A percentile compares a stretch with the other conserved stretches of the same genome.
These are phyloP conservation scores for Cytospora piceae DNA, from an alignment of 2,329 filamentous ascomycete species.

Conservation along the genomic window DNA sequence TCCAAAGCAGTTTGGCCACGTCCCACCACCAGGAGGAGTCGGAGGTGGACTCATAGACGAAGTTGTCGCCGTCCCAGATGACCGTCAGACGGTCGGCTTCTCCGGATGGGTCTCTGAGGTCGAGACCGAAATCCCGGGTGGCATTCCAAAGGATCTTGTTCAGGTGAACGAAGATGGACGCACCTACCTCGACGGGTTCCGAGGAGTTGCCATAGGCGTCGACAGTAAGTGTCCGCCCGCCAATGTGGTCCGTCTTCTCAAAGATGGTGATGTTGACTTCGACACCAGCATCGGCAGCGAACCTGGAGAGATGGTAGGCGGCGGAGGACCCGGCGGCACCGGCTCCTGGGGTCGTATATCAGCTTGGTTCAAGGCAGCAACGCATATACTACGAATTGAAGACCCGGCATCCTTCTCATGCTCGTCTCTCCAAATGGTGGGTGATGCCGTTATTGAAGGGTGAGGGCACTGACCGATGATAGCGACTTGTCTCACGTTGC, in stretches of 20 bases:
- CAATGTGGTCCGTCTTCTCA: slow-evolving; percentile 76
- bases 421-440: not conserved
- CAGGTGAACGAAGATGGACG: slow-evolving; percentile 84
- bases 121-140: slow-evolving; percentile 71
- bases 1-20: slow-evolving; percentile 77
- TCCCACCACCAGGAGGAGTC: slow-evolving; percentile 76
- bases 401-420: not conserved
- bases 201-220: slow-evolving; percentile 70
- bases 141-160: slow-evolving; percentile 84
- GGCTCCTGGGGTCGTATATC: slow-evolving; percentile 62
- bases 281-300: slow-evolving; percentile 63
- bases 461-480: slow-evolving; percentile 34
- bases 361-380: not conserved
- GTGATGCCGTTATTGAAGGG: not conserved
- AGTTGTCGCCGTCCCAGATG: slow-evolving; percentile 80
- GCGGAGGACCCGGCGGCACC: slow-evolving; percentile 86
- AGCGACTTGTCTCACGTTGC: slow-evolving; percentile 37
- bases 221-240: slow-evolving; percentile 86
- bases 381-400: not conserved
- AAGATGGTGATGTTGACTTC: slow-evolving; percentile 83
- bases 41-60: slow-evolving; percentile 69
- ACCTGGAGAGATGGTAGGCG: slow-evolving; percentile 79
- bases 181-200: slow-evolving; percentile 81
- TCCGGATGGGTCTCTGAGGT: slow-evolving; percentile 49
- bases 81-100: slow-evolving; percentile 64